These are phyloP conservation scores for Yamadazyma sp. DNA, from an alignment of 1,139 yeast genomes.

Conservation along the genomic window DNA sequence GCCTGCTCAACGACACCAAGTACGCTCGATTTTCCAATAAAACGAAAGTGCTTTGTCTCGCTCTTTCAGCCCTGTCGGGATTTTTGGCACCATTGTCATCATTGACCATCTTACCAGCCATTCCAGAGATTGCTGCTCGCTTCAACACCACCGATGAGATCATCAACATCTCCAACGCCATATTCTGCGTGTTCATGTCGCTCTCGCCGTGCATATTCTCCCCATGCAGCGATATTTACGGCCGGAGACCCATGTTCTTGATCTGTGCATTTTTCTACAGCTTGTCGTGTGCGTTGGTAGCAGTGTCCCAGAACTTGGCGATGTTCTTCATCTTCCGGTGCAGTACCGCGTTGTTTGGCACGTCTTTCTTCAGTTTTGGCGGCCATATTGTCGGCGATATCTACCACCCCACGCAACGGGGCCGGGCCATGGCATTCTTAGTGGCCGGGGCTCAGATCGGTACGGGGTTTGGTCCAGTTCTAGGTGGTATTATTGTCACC, in stretches of 20 bases:
- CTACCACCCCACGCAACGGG: slow-evolving; percentile 45
- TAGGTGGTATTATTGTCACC: slow-evolving; percentile 49
- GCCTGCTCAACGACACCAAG: slow-evolving; percentile 2
- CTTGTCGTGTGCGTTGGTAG: slow-evolving; percentile 37
- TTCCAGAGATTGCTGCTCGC: slow-evolving; percentile 42
- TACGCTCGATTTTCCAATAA: slow-evolving; percentile 4
- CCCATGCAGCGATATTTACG: slow-evolving; percentile 52
- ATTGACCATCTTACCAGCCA: slow-evolving; percentile 49
- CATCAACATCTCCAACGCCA: slow-evolving; percentile 49
- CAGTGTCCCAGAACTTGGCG: slow-evolving; percentile 46
- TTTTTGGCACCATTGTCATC: slow-evolving; percentile 44
- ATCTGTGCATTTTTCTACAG: slow-evolving; percentile 32
- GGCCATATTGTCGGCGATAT: slow-evolving; percentile 49
- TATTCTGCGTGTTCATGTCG: slow-evolving; percentile 51
- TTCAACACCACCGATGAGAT: slow-evolving; percentile 46
- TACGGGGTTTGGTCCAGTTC: slow-evolving; percentile 47
- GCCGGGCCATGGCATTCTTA: slow-evolving; percentile 44
- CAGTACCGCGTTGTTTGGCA: slow-evolving; percentile 49
- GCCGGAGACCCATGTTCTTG: slow-evolving; percentile 43
- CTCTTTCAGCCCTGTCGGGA: slow-evolving; percentile 20
- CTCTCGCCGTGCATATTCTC: slow-evolving; percentile 48
- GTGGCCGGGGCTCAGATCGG: slow-evolving; percentile 49
- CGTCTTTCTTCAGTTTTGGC: slow-evolving; percentile 50
- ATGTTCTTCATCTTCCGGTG: slow-evolving; percentile 52
- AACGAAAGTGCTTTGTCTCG: slow-evolving; percentile 6